Conservation (phyloP, 2,329 filamentous ascomycete genomes). For the Hypomyces perniciosus region DNA sequence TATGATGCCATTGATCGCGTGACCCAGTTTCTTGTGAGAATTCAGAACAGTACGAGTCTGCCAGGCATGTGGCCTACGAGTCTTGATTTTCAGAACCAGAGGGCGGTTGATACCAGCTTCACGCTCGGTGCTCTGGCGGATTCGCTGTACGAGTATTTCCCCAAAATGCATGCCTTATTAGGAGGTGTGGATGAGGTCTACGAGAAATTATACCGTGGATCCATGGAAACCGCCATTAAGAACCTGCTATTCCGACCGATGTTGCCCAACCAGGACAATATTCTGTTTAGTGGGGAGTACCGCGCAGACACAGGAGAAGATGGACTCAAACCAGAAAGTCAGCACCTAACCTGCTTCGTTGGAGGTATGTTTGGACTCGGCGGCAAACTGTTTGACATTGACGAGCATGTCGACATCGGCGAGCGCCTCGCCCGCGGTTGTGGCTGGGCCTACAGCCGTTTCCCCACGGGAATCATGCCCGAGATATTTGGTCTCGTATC, state of each 20-base stretch:
- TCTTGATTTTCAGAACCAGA: slow-evolving; percentile 53
- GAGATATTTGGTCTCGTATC: slow-evolving; percentile 44
- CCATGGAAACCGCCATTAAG: slow-evolving; percentile 55
- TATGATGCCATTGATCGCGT: slow-evolving; percentile 73
- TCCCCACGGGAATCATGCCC: slow-evolving; percentile 53
- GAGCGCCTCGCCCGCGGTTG: slow-evolving; percentile 48
- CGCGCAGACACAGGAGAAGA: slow-evolving; percentile 21
- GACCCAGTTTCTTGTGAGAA: slow-evolving; percentile 60
- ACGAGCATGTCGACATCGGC: slow-evolving; percentile 43
- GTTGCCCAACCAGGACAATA: slow-evolving; percentile 52
- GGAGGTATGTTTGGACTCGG: slow-evolving; percentile 65
- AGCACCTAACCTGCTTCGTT: slow-evolving; percentile 51
- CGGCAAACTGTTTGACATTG: slow-evolving; percentile 50
- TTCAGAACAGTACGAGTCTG: slow-evolving; percentile 62
- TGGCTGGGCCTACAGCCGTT: slow-evolving; percentile 50
- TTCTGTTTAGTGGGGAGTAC: slow-evolving; percentile 41
- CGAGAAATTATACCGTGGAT: slow-evolving; percentile 56
- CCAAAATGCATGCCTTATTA: slow-evolving; percentile 59
- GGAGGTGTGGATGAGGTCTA: slow-evolving; percentile 58
- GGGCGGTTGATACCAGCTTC: slow-evolving; percentile 40
- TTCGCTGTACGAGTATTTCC: slow-evolving; percentile 56
- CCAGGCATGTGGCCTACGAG: slow-evolving; percentile 72
- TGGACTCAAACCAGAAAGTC: slow-evolving; percentile 24
- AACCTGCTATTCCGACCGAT: slow-evolving; percentile 67
- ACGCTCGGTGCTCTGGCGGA: slow-evolving; percentile 51